phyloP scores from a whole-genome alignment of 2,329 filamentous ascomycete species.

The Endoconidiophora polonica region DNA sequence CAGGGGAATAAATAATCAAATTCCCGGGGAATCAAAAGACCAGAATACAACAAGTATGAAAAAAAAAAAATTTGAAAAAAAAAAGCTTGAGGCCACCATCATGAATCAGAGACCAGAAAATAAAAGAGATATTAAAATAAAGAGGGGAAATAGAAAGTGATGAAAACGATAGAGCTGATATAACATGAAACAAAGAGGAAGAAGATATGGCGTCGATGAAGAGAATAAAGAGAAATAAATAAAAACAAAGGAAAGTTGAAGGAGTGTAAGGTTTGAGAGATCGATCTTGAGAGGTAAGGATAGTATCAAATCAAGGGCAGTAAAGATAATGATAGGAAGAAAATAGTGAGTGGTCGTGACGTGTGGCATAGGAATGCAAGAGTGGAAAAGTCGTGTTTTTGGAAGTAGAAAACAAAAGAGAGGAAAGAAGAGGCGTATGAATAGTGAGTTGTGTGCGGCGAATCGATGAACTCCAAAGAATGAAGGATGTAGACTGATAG shows the following conservation, averaged over 20 bases:
- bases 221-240: neutral
- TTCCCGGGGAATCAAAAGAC: slow-evolving; percentile 4
- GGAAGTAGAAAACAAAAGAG: neutral
- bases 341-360: neutral
- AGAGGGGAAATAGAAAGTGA: neutral
- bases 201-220: neutral
- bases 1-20: neutral
- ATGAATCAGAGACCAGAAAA: slow-evolving; percentile 3
- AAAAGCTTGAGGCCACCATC: neutral
- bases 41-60: slow-evolving; percentile 1
- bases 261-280: no score
- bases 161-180: neutral
- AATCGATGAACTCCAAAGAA: neutral
- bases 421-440: neutral
- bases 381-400: neutral
- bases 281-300: no score
- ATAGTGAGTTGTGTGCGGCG: no score
- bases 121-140: neutral
- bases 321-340: neutral
- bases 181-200: neutral
- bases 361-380: neutral
- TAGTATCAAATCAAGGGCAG: no score
- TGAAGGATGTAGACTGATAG: neutral
- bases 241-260: neutral
- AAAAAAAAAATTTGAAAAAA: no score